phyloP scores from a whole-genome alignment of 2,329 filamentous ascomycete species.

The Fusarium tjaetaba region DNA sequence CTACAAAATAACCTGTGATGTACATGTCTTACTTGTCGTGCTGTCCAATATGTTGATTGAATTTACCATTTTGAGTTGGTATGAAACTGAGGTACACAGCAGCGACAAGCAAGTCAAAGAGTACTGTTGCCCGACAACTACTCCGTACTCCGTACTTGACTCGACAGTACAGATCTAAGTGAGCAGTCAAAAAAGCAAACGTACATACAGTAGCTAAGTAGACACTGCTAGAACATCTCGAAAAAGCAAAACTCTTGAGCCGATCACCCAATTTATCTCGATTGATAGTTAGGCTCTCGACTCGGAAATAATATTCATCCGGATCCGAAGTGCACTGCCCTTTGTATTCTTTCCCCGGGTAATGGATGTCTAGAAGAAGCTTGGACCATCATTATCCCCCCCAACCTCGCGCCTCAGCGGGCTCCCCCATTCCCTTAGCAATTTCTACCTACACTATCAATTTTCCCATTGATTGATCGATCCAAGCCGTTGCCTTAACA shows the following conservation, averaged over 20 bases:
- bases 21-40: not conserved
- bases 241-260: not conserved
- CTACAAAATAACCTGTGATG: not conserved
- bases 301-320: constrained; percentile 22
- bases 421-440: constrained; percentile 38
- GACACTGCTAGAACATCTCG: not conserved
- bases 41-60: not conserved
- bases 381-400: constrained; percentile 42
- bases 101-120: not conserved
- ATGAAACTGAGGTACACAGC: not conserved
- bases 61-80: not conserved
- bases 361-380: constrained; percentile 27
- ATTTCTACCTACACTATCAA: constrained; percentile 57
- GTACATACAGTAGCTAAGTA: not conserved
- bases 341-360: not conserved
- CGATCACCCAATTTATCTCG: not conserved
- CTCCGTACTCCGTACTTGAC: too few relatives aligned
- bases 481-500: constrained; percentile 52
- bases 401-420: constrained; percentile 36
- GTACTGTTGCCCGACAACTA: not conserved
- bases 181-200: not conserved
- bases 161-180: not conserved
- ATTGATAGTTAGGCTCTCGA: not conserved
- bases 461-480: constrained; percentile 51
- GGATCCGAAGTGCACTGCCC: constrained; percentile 7